Conservation (phyloP, 2,329 filamentous ascomycete species). For the Fusarium duplospermum region DNA sequence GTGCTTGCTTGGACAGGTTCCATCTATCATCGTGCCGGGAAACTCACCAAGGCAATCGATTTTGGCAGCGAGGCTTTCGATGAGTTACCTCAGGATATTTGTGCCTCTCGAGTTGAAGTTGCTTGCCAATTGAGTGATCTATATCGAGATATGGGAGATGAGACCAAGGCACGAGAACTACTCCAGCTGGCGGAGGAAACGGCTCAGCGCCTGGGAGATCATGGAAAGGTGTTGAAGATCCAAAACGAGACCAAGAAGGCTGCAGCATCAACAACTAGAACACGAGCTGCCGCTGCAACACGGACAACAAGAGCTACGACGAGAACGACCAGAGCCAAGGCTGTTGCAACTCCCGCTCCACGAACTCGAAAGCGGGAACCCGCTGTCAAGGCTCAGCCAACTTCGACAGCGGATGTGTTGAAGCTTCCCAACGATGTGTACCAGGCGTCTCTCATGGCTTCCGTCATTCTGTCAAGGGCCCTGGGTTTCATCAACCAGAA, state of each 20-base stretch:
- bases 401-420: constrained; percentile 24
- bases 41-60: constrained; percentile 67
- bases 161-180: constrained; percentile 56
- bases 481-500: constrained; percentile 60
- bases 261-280: constrained; percentile 20
- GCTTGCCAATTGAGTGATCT: constrained; percentile 68
- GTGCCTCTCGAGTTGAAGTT: constrained; percentile 53
- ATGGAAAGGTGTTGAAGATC: constrained; percentile 26
- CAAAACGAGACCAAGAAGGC: constrained; percentile 27
- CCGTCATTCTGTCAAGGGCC: constrained; percentile 54
- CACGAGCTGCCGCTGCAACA: constrained; percentile 34
- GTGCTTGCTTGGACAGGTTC: constrained; percentile 66
- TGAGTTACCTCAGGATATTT: constrained; percentile 58
- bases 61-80: constrained; percentile 66
- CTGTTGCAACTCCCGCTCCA: constrained; percentile 25
- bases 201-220: constrained; percentile 50
- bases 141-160: constrained; percentile 61
- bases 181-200: constrained; percentile 63
- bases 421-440: constrained; percentile 49
- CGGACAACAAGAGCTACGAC: constrained; percentile 43
- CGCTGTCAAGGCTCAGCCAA: constrained; percentile 40
- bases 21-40: constrained; percentile 67
- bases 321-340: constrained; percentile 40
- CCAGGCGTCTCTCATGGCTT: constrained; percentile 52
- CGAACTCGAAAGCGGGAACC: constrained; percentile 36